A percentile compares a stretch with the other conserved stretches of the same genome.
phyloP scores from a whole-genome alignment of 768 basidiomycete genomes.

The Suillus ampliporus region DNA sequence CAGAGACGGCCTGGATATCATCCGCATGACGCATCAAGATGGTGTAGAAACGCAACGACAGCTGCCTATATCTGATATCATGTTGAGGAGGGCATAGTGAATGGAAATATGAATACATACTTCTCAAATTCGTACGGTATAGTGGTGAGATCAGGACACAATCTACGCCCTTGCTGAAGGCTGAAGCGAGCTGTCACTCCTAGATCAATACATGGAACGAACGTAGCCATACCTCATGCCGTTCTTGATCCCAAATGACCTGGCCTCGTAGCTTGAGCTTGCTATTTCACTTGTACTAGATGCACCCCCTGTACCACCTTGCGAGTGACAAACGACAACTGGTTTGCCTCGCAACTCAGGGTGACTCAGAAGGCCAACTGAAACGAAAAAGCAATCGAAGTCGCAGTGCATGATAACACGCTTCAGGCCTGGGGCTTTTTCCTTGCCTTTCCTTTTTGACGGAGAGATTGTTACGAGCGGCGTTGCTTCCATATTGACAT shows the following conservation, averaged over 20 bases:
- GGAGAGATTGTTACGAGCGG: slow-evolving; percentile 56
- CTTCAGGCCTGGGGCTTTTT: slow-evolving; percentile 52
- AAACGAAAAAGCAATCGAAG: slow-evolving; percentile 97
- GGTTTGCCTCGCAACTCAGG: slow-evolving; percentile 88
- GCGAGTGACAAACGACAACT: slow-evolving; percentile 94
- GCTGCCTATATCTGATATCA: slow-evolving; percentile 73
- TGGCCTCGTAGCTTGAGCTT: slow-evolving; percentile 92
- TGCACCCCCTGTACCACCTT: slow-evolving; percentile 70
- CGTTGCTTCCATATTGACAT: slow-evolving; percentile 59
- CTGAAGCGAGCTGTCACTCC: slow-evolving; percentile 42
- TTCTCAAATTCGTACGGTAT: slow-evolving; percentile 95
- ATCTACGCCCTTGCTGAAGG: slow-evolving; percentile 75
- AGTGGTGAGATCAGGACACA: slow-evolving; percentile 75
- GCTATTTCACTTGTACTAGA: slow-evolving; percentile 95
- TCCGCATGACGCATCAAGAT: slow-evolving; percentile 90
- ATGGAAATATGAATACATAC: slow-evolving; percentile 40
- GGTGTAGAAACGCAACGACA: slow-evolving; percentile 90
- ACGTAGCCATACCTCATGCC: slow-evolving; percentile 84
- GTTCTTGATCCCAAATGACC: slow-evolving; percentile 85
- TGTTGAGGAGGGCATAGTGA: not conserved
- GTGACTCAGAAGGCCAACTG: slow-evolving; percentile 81
- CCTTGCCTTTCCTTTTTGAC: slow-evolving; percentile 55
- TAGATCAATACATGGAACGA: not conserved
- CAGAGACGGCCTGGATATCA: slow-evolving; percentile 92
- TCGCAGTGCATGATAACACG: slow-evolving; percentile 90